phyloP scores from a whole-genome alignment of 1,139 yeast species.

The Suhomyces ambrosiae region DNA sequence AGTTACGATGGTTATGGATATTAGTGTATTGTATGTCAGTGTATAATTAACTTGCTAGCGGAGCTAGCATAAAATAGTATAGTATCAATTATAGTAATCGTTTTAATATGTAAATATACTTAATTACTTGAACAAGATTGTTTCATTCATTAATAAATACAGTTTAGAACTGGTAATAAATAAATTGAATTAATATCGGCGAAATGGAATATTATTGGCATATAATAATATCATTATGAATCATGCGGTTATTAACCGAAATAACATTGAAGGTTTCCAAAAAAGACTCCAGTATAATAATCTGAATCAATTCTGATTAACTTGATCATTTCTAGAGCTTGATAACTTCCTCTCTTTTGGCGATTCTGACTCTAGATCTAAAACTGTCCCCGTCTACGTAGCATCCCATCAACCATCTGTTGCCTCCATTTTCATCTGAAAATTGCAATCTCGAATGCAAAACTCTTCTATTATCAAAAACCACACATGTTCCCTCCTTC shows the following conservation, averaged over 20 bases:
- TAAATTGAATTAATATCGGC: neutral
- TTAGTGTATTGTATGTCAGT: slow-evolving; percentile 15
- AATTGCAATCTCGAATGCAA: slow-evolving; percentile 71
- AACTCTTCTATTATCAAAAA: slow-evolving; percentile 73
- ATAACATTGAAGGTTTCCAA: no score
- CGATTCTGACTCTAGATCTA: slow-evolving; percentile 58
- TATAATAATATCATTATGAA: no score
- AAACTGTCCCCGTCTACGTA: slow-evolving; percentile 75
- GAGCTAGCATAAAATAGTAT: neutral
- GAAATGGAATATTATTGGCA: no score
- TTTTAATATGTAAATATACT: no score
- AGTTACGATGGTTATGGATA: slow-evolving; percentile 36
- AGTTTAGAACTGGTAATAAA: neutral
- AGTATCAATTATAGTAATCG: neutral
- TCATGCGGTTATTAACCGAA: no score
- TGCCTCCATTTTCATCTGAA: slow-evolving; percentile 52
- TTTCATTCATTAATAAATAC: neutral
- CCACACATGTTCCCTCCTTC: slow-evolving; percentile 64
- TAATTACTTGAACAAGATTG: no score
- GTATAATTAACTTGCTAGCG: slow-evolving; percentile 9
- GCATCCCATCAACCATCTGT: slow-evolving; percentile 77
- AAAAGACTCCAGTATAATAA: no score
- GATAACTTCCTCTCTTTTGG: slow-evolving; percentile 7
- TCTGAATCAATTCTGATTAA: no score
- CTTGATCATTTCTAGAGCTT: no score